Evolutionary conservation across 75 land plant genomes (phyloP), one percentile per base, ranked within the genome.

Genomic region (Cupressus sempervirens): DNA sequence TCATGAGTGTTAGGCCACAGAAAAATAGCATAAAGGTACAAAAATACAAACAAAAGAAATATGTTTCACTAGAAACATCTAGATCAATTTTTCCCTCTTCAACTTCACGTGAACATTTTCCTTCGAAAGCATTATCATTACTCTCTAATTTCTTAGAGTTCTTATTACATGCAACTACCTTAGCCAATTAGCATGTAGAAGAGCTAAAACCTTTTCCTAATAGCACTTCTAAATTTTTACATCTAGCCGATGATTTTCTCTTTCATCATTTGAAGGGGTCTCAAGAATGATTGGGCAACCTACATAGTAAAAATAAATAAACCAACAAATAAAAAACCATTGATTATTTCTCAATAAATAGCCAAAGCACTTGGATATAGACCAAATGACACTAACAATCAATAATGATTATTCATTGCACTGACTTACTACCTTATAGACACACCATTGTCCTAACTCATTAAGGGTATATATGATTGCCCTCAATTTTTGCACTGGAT

Each of bases 391-490:
- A 29, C 3, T 35, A 52, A 58, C 8, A 83, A 87, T 32, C 11
- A 18, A 86, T 8, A 82, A 38, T 84, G 13, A 40, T 2, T 79
- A 26, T 79, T 48, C 50, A 18, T 45, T 79, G 43, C 30, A 4
- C 41, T 79, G 20, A 79, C 12, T 29, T 43, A n/a, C n/a, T 76
- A 96, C 99, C 99, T 94, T 98, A 83, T 94, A 98, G 68, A 99
- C 99, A 91, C 99, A 98, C 99, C 99, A 98, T 84, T 95, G 99
- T 36, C 99, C 99, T 46, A 98, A 91, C 85, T 98, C 99, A 86
- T 91, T 93, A 86, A 98, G 94, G 26, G 99, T 92, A 93, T 96
- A 98, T 70, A 91, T 94, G 40, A 96, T 91, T 11, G 97, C 97
- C 81, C 99, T 92, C 87, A 98, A 84, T 82, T 96, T 98, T 86